phyloP scores from a whole-genome alignment of 148 eudicot genomes.

The Fagopyrum esculentum region DNA sequence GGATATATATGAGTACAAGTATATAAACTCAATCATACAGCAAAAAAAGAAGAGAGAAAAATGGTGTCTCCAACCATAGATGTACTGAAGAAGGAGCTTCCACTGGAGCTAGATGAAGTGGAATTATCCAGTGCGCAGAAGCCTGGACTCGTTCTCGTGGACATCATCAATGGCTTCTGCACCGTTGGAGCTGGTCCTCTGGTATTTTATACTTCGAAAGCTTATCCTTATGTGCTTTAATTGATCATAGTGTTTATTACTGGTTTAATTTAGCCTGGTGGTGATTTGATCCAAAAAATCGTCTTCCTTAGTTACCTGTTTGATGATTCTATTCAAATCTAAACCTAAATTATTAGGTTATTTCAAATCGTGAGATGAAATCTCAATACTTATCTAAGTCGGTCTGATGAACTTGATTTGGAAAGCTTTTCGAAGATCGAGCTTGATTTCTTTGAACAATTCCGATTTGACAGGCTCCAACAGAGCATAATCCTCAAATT shows the following conservation, averaged over 20 bases:
- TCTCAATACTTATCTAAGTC: too few species aligned
- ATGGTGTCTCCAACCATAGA: conserved; percentile 25
- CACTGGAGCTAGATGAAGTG: conserved; percentile 27
- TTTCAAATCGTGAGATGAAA: too few species aligned
- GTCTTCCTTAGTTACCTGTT: background rate
- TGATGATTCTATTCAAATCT: background rate
- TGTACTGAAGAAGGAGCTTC: conserved; percentile 28
- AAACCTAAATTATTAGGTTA: too few species aligned
- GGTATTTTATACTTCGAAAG: conserved; percentile 6
- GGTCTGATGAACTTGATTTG: too few species aligned
- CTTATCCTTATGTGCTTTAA: too few species aligned
- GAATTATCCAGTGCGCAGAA: conserved; percentile 17
- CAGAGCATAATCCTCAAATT: conserved; percentile 29
- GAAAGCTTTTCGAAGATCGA: too few species aligned
- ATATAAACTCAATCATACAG: too few species aligned
- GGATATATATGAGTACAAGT: too few species aligned
- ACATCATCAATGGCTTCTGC: conserved; percentile 45
- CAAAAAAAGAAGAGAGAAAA: background rate
- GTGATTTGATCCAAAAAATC: background rate
- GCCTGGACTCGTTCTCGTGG: conserved; percentile 30
- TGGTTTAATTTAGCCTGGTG: too few species aligned
- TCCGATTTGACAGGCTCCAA: conserved; percentile 24
- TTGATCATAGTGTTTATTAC: too few species aligned
- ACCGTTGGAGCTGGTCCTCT: conserved; percentile 35
- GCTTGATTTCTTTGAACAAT: background rate